These are phyloP conservation scores for Smittium mucronatum DNA, from an alignment of 371 early-diverging fungal genomes.

Conservation along the genomic window DNA sequence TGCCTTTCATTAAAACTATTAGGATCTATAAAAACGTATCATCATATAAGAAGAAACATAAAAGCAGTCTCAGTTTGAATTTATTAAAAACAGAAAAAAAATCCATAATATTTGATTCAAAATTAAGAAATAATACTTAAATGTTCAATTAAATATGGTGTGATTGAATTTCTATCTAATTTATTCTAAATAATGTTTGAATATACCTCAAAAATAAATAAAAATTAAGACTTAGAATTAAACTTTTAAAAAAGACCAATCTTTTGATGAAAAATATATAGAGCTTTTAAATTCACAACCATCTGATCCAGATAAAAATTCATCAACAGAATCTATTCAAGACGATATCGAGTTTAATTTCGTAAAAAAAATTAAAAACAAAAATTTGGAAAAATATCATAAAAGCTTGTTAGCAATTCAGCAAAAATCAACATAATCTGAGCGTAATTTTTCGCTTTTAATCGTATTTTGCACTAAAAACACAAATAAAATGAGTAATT, in stretches of 20 bases:
- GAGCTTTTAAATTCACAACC: not conserved
- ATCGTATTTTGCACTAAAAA: too few species aligned
- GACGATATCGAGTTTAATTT: not conserved
- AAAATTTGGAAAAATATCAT: not conserved
- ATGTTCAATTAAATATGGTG: not conserved
- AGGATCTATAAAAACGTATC: not conserved
- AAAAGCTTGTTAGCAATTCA: not conserved
- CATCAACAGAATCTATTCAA: not conserved
- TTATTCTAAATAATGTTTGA: not conserved
- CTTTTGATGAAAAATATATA: not conserved
- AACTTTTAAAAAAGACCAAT: not conserved
- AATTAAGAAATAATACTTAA: not conserved
- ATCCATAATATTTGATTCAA: not conserved
- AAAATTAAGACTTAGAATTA: not conserved
- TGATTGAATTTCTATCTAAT: not conserved
- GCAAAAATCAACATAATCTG: not conserved
- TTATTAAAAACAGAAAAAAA: not conserved
- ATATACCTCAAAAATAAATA: not conserved
- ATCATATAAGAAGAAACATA: not conserved
- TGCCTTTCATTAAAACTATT: not conserved
- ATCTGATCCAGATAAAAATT: not conserved
- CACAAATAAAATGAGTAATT: too few species aligned
- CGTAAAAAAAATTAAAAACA: not conserved
- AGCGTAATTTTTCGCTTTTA: conserved; percentile 19
- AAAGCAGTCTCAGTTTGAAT: not conserved